These are phyloP conservation scores for Diaporthe eres DNA, from an alignment of 2,329 filamentous ascomycete genomes.

Conservation along the genomic window DNA sequence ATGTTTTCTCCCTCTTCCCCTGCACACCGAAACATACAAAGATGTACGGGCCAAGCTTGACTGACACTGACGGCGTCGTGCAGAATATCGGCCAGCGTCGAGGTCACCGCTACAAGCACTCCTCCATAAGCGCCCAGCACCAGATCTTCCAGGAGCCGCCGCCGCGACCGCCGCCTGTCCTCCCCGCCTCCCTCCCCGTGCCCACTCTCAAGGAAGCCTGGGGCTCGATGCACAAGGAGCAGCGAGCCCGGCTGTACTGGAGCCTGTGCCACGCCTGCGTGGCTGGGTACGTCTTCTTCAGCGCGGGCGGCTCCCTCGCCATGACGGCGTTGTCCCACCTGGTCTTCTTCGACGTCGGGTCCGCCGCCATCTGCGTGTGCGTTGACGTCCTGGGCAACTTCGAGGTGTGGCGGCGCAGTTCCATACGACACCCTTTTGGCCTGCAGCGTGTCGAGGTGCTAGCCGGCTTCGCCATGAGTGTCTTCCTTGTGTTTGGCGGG, in stretches of 20 bases:
- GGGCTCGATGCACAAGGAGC: slow-evolving; percentile 89
- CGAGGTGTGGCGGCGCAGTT: slow-evolving; percentile 95
- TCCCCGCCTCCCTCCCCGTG: slow-evolving; percentile 92
- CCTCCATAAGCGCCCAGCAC: slow-evolving; percentile 87
- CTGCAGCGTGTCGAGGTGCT: slow-evolving; percentile 94
- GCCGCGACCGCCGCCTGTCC: slow-evolving; percentile 84
- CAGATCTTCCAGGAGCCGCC: slow-evolving; percentile 97
- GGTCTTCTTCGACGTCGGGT: slow-evolving; percentile 95
- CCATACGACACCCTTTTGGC: slow-evolving; percentile 92
- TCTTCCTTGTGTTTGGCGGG: slow-evolving; percentile 97
- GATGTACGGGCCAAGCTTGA: background rate
- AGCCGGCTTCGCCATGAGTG: slow-evolving; percentile 94
- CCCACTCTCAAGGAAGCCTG: slow-evolving; percentile 91
- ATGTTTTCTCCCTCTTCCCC: slow-evolving; percentile 49
- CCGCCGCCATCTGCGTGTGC: slow-evolving; percentile 89
- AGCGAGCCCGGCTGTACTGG: slow-evolving; percentile 88
- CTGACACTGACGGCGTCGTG: slow-evolving; percentile 37
- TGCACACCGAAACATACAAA: background rate
- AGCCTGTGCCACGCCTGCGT: slow-evolving; percentile 89
- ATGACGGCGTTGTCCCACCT: slow-evolving; percentile 94
- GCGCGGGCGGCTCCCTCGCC: slow-evolving; percentile 86
- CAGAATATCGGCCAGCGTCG: slow-evolving; percentile 92
- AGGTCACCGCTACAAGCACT: slow-evolving; percentile 98
- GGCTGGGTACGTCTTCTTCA: slow-evolving; percentile 88
- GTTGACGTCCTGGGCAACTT: slow-evolving; percentile 97